Base-by-base conservation (phyloP, 805 yeast genomes). In the Limtongia smithiae region DNA sequence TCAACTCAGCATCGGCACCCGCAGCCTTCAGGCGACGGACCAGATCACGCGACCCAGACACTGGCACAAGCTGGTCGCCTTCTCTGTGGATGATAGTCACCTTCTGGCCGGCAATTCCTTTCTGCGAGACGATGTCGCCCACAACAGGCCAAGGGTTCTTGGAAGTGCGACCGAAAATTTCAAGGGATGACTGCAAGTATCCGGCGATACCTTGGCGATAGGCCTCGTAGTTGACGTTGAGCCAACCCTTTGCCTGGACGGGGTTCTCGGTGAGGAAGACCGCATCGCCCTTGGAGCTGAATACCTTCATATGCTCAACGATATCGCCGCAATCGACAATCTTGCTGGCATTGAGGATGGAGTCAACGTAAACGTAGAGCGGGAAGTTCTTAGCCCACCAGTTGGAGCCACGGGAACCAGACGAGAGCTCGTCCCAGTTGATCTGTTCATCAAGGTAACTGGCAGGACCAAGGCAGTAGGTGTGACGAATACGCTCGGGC, bases 101-200 rank as follows among this genome's bases (percentile, higher is more conserved):
- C 21, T 51, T 50, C 37, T 33, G 37, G 25, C 55, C 55, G 20
- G 37, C 49, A 32, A 54, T 50, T 11, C 58, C 58, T 36, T 38
- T 39, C 22, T 44, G 49, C 22, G 17, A 18, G 4, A 48, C 44
- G 20, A 51, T 40, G 18, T 54, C 48, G 20, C 58, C 58, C 15
- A 54, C 57, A n/a, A 54, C 45, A 14, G 58, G 58, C 55, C 54
- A 51, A 1, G 55, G 55, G 30, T 49, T 46, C 24, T 34, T 44
- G 15, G 54, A 37, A 4, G 43, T n/a, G 12, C 50, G 50, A 21
- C 58, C 58, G 17, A 54, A 54, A 46, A 54, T 54, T 37, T 54
- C 58, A 36, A 51, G 50, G 43, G 47, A 51, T 21, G 57, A 51
- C 28, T 40, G 44, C 12, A 50, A 34, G 36, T 46, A 54, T 28